These are phyloP conservation scores for Candida pseudoglaebosa DNA, from an alignment of 805 yeast species.

Conservation along the genomic window DNA sequence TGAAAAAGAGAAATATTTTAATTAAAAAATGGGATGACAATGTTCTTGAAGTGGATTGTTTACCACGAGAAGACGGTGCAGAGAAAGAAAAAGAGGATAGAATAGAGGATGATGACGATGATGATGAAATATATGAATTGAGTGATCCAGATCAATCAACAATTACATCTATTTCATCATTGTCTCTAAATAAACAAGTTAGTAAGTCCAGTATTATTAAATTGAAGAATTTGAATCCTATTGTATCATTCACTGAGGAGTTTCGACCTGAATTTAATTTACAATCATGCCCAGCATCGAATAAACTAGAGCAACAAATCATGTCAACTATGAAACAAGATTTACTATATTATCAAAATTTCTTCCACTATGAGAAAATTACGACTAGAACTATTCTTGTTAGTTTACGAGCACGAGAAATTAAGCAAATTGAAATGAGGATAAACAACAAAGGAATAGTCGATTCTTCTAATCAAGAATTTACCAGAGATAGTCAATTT, in stretches of 20 bases:
- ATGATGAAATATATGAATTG: not conserved
- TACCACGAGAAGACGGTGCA: not conserved
- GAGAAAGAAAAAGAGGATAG: slow-evolving; percentile 3
- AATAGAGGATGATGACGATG: slow-evolving; percentile 9
- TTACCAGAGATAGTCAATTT: slow-evolving; percentile 7
- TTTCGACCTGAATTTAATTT: slow-evolving; percentile 49
- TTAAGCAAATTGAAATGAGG: slow-evolving; percentile 40
- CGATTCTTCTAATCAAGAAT: slow-evolving; percentile 1
- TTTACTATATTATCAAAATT: slow-evolving; percentile 39
- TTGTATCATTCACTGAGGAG: slow-evolving; percentile 45
- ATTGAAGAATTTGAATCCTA: slow-evolving; percentile 23
- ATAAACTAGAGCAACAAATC: slow-evolving; percentile 48
- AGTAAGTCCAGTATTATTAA: too few species aligned
- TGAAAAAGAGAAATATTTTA: slow-evolving; percentile 13
- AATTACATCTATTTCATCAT: slow-evolving; percentile 8
- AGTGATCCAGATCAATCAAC: slow-evolving; percentile 9
- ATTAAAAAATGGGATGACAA: slow-evolving; percentile 1
- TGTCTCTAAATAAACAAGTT: too few species aligned
- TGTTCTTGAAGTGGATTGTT: slow-evolving; percentile 5
- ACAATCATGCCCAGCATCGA: slow-evolving; percentile 52
- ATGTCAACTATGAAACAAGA: slow-evolving; percentile 52
- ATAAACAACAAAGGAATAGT: slow-evolving; percentile 15
- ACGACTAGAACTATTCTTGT: slow-evolving; percentile 36
- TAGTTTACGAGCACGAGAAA: slow-evolving; percentile 43
- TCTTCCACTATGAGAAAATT: slow-evolving; percentile 26